Evolutionary conservation across 345 rosid genomes (phyloP).

Genomic region (Lenwebbia sp.): DNA sequence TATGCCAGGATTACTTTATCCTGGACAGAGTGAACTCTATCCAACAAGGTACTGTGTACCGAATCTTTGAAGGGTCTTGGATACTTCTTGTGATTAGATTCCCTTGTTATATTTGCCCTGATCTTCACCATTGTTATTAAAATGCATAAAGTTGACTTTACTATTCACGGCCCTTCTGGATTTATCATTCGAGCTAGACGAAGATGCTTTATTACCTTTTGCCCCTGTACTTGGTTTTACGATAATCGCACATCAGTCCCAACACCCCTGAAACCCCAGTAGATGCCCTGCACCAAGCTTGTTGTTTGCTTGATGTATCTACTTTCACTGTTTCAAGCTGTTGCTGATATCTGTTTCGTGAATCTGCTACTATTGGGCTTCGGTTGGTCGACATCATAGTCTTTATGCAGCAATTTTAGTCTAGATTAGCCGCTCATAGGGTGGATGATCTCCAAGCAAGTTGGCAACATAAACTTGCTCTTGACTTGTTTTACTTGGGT

Average conservation of each 20-base stretch:
- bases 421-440: background rate
- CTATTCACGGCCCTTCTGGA: background rate
- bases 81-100: background rate
- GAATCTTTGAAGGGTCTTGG: background rate
- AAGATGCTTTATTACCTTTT: background rate
- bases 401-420: background rate
- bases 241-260: background rate
- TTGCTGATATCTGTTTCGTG: background rate
- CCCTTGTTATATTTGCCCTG: background rate
- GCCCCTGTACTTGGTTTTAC: background rate
- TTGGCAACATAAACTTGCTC: background rate
- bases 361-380: background rate
- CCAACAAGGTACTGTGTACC: conserved; percentile 30
- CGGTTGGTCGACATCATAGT: background rate
- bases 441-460: background rate
- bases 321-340: background rate
- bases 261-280: background rate
- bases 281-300: background rate
- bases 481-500: background rate
- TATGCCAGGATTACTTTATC: conserved; percentile 8
- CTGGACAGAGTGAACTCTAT: conserved; percentile 14
- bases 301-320: background rate
- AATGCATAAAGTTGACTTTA: background rate
- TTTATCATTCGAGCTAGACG: background rate
- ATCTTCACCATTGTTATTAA: background rate